Conservation (phyloP, 495 filamentous ascomycete genomes). For the Talaromyces stipitatus region DNA sequence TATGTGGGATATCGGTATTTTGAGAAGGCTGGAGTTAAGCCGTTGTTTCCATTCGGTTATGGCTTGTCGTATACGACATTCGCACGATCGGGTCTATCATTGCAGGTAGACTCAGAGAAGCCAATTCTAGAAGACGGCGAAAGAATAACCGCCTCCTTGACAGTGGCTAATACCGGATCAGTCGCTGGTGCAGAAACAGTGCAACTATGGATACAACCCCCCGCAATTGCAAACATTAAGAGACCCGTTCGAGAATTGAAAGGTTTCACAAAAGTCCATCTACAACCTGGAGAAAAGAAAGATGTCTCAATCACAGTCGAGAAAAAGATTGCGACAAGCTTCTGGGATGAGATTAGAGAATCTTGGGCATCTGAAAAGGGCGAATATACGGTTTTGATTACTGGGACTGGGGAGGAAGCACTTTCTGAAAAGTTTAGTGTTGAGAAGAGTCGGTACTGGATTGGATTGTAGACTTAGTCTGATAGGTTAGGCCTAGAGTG, state of each 20-base stretch:
- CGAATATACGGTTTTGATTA: slow-evolving; percentile 57
- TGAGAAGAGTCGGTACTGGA: slow-evolving; percentile 52
- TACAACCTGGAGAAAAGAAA: slow-evolving; percentile 63
- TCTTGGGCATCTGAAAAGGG: slow-evolving; percentile 79
- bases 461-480: slow-evolving; percentile 23
- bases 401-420: slow-evolving; percentile 38
- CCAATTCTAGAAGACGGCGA: slow-evolving; percentile 41
- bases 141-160: slow-evolving; percentile 52
- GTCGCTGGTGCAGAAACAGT: slow-evolving; percentile 66
- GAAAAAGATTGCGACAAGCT: slow-evolving; percentile 69
- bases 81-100: slow-evolving; percentile 51
- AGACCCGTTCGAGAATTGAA: slow-evolving; percentile 72
- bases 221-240: slow-evolving; percentile 37
- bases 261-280: slow-evolving; percentile 69
- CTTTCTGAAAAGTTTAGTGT: slow-evolving; percentile 42
- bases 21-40: slow-evolving; percentile 56
- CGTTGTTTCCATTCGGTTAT: slow-evolving; percentile 75
- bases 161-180: slow-evolving; percentile 60
- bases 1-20: slow-evolving; percentile 83
- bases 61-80: slow-evolving; percentile 80
- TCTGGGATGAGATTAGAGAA: slow-evolving; percentile 63
- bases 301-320: slow-evolving; percentile 57
- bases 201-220: slow-evolving; percentile 62
- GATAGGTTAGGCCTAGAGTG: background rate
- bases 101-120: slow-evolving; percentile 26